Evolutionary conservation across 352 stramenopile species (phyloP).

Genomic region (Globisporangium spinosum): DNA sequence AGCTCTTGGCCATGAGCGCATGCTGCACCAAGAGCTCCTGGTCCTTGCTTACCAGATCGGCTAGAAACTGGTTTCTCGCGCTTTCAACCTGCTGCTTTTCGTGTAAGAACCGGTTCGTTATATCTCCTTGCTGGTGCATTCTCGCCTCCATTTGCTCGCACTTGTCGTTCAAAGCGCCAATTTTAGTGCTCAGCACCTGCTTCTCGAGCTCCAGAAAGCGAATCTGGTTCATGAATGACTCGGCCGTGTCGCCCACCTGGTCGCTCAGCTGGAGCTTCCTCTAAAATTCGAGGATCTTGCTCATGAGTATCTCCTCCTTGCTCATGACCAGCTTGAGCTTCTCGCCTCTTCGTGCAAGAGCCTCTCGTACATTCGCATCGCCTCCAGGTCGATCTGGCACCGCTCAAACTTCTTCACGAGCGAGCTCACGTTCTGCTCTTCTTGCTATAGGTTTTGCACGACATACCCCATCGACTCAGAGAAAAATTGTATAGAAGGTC

Average conservation of each 20-base stretch:
- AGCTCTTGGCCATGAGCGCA: constrained; percentile 11
- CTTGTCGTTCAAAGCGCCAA: constrained; percentile 13
- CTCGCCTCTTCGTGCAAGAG: constrained; percentile 45
- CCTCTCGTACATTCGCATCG: constrained; percentile 46
- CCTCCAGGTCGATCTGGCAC: constrained; percentile 49
- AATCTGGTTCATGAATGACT: constrained; percentile 34
- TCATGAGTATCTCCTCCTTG: constrained; percentile 48
- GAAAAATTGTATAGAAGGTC: background rate
- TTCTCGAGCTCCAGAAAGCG: constrained; percentile 32
- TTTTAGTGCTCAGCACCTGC: constrained; percentile 13
- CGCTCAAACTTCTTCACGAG: constrained; percentile 46
- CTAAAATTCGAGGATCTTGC: constrained; percentile 57
- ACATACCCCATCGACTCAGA: constrained; percentile 4
- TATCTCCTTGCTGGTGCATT: constrained; percentile 43
- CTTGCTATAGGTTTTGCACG: constrained; percentile 27
- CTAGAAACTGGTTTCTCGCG: background rate
- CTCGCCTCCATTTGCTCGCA: constrained; percentile 18
- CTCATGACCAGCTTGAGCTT: constrained; percentile 35
- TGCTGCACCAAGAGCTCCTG: constrained; percentile 3
- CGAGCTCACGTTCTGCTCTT: constrained; percentile 40
- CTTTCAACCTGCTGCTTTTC: constrained; percentile 18
- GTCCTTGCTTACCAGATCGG: background rate
- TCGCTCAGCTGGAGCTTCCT: constrained; percentile 39
- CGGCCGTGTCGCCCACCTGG: constrained; percentile 22
- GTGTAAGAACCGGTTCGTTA: constrained; percentile 36